Conservation (phyloP, 2,329 filamentous ascomycete species). For the Colletotrichum noveboracense region DNA sequence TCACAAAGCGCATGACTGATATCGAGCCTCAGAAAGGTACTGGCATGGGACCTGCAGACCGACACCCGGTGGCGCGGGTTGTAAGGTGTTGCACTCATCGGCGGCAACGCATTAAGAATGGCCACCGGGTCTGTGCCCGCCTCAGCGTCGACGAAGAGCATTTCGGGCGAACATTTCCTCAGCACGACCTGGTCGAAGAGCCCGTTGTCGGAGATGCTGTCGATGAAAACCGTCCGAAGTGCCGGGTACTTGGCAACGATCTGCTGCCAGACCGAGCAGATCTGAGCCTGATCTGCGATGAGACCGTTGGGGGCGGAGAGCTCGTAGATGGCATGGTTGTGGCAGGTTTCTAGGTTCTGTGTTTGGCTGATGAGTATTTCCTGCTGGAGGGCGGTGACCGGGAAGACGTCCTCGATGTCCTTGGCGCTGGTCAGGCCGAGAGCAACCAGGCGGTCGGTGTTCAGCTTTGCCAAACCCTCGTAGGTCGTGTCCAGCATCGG, state of each 20-base stretch:
- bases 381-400: slow-evolving; percentile 53
- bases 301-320: slow-evolving; percentile 42
- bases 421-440: slow-evolving; percentile 45
- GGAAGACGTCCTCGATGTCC: slow-evolving; percentile 55
- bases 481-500: slow-evolving; percentile 54
- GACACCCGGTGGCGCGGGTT: slow-evolving; percentile 56
- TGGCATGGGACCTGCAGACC: slow-evolving; percentile 49
- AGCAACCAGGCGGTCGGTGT: slow-evolving; percentile 43
- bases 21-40: slow-evolving; percentile 54
- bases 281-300: slow-evolving; percentile 44
- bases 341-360: slow-evolving; percentile 44
- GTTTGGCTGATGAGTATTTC: slow-evolving; percentile 53
- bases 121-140: slow-evolving; percentile 41
- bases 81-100: slow-evolving; percentile 37
- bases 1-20: slow-evolving; percentile 58
- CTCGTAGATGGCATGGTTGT: slow-evolving; percentile 53
- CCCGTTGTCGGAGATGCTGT: slow-evolving; percentile 52
- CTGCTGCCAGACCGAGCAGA: slow-evolving; percentile 56
- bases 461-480: slow-evolving; percentile 48
- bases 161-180: slow-evolving; percentile 50
- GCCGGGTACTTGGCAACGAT: slow-evolving; percentile 50
- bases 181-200: slow-evolving; percentile 57
- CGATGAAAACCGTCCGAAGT: slow-evolving; percentile 56
- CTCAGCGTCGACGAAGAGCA: slow-evolving; percentile 57
- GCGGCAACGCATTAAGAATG: slow-evolving; percentile 46